These are phyloP conservation scores for Ganoderma multipileum DNA, from an alignment of 1,284 basidiomycete species.

Conservation along the genomic window DNA sequence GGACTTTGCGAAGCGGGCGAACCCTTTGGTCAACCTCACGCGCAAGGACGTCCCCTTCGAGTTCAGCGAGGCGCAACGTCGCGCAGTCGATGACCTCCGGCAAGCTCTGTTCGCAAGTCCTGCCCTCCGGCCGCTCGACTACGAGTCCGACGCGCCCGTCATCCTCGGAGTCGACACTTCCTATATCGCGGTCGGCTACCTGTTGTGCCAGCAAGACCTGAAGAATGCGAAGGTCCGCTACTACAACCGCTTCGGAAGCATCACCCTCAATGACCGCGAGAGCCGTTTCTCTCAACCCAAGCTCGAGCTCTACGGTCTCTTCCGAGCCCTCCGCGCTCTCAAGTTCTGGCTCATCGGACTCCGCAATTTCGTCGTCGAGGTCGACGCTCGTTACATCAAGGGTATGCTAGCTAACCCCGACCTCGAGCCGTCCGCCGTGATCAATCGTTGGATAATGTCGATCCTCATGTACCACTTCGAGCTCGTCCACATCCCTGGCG, in stretches of 20 bases:
- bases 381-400: slow-evolving; percentile 48
- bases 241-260: not conserved
- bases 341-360: slow-evolving; percentile 38
- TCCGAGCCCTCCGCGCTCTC: slow-evolving; percentile 35
- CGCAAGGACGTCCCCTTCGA: slow-evolving; percentile 31
- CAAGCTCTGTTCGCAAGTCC: not conserved
- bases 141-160: not conserved
- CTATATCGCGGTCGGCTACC: not conserved
- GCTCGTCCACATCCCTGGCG: not conserved
- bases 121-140: not conserved
- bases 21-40: slow-evolving; percentile 24
- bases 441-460: slow-evolving; percentile 49
- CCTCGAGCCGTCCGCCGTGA: slow-evolving; percentile 41
- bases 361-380: slow-evolving; percentile 44
- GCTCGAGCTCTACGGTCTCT: slow-evolving; percentile 47
- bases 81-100: not conserved
- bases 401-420: slow-evolving; percentile 53
- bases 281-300: not conserved
- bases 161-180: not conserved
- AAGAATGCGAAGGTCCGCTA: not conserved
- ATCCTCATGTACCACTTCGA: slow-evolving; percentile 40
- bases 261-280: not conserved
- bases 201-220: not conserved
- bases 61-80: not conserved
- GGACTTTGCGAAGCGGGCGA: slow-evolving; percentile 24